Conservation (phyloP, 1,139 yeast genomes). For the Candida tropicalis region DNA sequence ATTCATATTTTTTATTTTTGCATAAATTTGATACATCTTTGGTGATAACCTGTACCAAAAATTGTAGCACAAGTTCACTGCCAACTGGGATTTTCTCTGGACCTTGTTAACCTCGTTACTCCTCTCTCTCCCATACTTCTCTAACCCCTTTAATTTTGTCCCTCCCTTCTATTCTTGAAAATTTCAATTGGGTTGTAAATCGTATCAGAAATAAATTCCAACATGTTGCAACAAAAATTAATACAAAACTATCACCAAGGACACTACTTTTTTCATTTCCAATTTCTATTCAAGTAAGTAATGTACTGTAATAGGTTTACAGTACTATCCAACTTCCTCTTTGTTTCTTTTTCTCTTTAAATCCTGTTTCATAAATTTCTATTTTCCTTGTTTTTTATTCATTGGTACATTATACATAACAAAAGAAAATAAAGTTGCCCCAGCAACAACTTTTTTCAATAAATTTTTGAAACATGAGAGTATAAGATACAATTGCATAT, state of each 20-base stretch:
- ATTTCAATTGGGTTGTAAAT: slow-evolving; percentile 2
- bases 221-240: slow-evolving; percentile 2
- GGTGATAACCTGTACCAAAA: too few relatives aligned
- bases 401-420: slow-evolving; percentile 2
- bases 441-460: background rate
- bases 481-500: background rate
- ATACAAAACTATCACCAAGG: background rate
- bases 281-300: too few relatives aligned
- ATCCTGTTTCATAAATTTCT: background rate
- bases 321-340: too few relatives aligned
- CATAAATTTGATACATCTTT: too few relatives aligned
- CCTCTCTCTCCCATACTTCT: too few relatives aligned
- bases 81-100: too few relatives aligned
- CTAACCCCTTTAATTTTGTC: too few relatives aligned
- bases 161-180: background rate
- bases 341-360: background rate
- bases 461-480: background rate
- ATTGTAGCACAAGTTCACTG: too few relatives aligned
- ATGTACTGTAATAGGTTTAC: too few relatives aligned
- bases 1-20: background rate
- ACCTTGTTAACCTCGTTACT: too few relatives aligned
- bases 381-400: background rate
- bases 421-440: background rate
- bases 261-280: too few relatives aligned
- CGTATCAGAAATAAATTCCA: background rate